A percentile compares a stretch with the other conserved stretches of the same genome.
Conservation (phyloP, 352 stramenopile genomes). For the Saprolegnia parasitica region DNA sequence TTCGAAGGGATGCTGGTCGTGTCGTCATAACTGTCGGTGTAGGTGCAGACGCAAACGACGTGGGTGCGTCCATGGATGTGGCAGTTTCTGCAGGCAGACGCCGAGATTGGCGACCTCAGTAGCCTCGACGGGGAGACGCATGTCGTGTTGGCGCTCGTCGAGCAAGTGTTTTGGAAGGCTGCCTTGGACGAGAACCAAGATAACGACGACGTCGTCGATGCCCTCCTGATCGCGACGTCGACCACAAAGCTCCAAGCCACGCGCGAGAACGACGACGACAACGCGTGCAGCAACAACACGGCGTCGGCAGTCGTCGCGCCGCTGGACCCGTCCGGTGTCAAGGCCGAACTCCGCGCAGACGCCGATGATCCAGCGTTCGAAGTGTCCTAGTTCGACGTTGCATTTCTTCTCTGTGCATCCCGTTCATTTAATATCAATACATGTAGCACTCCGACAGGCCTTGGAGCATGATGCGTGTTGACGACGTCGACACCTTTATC, state of each 20-base stretch:
- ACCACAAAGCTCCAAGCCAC: not conserved
- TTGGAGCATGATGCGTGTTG: no score
- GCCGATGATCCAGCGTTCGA: no score
- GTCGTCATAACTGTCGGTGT: no score
- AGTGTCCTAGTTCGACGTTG: no score
- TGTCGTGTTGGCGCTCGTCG: conserved; percentile 7
- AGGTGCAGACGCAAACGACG: conserved; percentile 8
- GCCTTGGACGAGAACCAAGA: not conserved
- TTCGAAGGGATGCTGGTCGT: not conserved
- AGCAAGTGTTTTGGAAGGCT: conserved; percentile 8
- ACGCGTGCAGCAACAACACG: not conserved
- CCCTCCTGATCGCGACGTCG: not conserved
- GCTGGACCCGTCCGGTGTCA: no score
- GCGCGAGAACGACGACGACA: conserved; percentile 9
- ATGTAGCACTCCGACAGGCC: no score
- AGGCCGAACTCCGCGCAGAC: no score
- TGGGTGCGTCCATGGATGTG: conserved; percentile 25
- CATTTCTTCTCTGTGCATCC: no score
- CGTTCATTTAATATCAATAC: no score
- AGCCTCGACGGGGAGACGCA: not conserved
- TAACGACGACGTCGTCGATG: conserved; percentile 1
- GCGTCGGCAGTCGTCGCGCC: no score
- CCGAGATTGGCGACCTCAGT: conserved; percentile 1
- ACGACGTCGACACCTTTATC: no score
- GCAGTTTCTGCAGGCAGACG: conserved; percentile 2